These are phyloP conservation scores for Yamagishiella unicocca DNA, from an alignment of 139 green algal genomes.

Conservation along the genomic window DNA sequence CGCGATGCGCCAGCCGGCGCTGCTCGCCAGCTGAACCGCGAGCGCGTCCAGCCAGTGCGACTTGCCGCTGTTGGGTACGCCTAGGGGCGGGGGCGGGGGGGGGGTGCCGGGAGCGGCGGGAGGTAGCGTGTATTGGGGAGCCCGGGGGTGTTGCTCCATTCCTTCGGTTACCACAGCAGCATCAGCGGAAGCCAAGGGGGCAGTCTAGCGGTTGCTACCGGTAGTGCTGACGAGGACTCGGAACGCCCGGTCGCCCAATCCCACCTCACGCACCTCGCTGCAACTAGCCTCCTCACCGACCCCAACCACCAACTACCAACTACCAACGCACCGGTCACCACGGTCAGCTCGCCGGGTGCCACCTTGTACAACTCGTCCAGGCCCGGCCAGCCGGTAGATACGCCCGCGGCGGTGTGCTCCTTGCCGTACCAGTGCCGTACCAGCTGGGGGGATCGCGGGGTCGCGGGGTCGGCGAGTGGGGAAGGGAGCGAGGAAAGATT, in stretches of 20 bases:
- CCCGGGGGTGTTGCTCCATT: too few relatives aligned
- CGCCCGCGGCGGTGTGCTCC: conserved; percentile 46
- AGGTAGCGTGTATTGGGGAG: too few relatives aligned
- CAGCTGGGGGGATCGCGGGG: neutral
- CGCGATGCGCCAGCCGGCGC: conserved; percentile 89
- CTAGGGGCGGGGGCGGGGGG: neutral
- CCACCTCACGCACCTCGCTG: too few relatives aligned
- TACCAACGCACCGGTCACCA: conserved; percentile 88
- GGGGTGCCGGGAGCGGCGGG: neutral
- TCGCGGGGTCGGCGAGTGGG: neutral
- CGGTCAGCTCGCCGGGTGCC: conserved; percentile 91
- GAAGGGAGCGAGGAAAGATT: neutral
- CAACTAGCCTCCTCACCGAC: too few relatives aligned
- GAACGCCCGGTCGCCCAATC: too few relatives aligned
- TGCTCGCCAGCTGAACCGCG: conserved; percentile 84
- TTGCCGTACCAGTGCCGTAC: neutral
- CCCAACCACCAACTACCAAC: neutral
- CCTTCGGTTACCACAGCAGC: too few relatives aligned
- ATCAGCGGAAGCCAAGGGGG: too few relatives aligned
- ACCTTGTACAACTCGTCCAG: conserved; percentile 88
- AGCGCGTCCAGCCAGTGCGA: conserved; percentile 97
- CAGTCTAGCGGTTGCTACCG: too few relatives aligned
- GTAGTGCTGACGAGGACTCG: too few relatives aligned
- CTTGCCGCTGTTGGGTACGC: conserved; percentile 98
- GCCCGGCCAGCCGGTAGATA: conserved; percentile 83